Conservation (phyloP, 202 grass and related monocot genomes). For the Setaria viridis region DNA sequence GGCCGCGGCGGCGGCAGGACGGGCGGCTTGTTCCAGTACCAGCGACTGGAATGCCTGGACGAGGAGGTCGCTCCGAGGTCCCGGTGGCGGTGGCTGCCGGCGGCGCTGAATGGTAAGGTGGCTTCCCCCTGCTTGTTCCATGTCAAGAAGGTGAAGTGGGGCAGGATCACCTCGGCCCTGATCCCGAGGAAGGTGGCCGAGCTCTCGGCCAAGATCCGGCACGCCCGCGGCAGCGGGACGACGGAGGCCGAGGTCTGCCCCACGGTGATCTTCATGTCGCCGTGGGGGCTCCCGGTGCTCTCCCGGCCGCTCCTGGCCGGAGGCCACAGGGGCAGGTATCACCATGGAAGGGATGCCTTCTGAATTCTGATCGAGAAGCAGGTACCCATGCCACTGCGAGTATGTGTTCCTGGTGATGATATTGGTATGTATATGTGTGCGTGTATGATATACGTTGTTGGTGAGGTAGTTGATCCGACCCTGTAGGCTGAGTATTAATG, state of each 20-base stretch:
- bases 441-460: slow-evolving; percentile 19
- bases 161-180: slow-evolving; percentile 50
- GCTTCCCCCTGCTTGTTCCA: slow-evolving; percentile 37
- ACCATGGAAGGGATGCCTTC: slow-evolving; percentile 30
- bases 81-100: slow-evolving; percentile 38
- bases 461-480: not conserved
- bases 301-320: slow-evolving; percentile 40
- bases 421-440: not conserved
- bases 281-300: slow-evolving; percentile 74
- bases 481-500: slow-evolving; percentile 3
- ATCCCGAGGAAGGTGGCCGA: slow-evolving; percentile 43
- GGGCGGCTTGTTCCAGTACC: slow-evolving; percentile 50
- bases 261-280: slow-evolving; percentile 59
- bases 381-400: not conserved
- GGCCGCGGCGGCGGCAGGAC: slow-evolving; percentile 4
- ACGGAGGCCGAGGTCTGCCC: slow-evolving; percentile 28
- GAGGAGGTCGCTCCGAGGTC: not conserved
- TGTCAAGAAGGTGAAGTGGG: slow-evolving; percentile 55
- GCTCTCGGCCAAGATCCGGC: slow-evolving; percentile 48
- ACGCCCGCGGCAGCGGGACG: not conserved
- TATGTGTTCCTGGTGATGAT: slow-evolving; percentile 14
- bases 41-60: slow-evolving; percentile 46
- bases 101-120: slow-evolving; percentile 20
- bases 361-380: not conserved
- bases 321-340: slow-evolving; percentile 40